Conservation (phyloP, 805 yeast species). For the Wickerhamomyces strasburgensis region DNA sequence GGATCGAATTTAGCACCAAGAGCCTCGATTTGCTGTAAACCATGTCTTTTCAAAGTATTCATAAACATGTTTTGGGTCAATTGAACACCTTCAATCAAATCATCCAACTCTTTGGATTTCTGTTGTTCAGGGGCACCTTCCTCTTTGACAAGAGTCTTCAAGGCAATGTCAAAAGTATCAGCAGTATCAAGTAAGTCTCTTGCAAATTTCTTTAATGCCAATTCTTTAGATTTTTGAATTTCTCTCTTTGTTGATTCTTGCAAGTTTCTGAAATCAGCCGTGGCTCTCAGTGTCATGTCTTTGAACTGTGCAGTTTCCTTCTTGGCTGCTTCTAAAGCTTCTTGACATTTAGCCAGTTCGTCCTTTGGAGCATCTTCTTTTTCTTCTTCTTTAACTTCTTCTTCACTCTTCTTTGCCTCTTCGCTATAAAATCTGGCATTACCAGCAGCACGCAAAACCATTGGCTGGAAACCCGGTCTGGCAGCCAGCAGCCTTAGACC, state of each 20-base stretch:
- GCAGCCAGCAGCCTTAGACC: slow-evolving; percentile 1
- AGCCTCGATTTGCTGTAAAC: slow-evolving; percentile 45
- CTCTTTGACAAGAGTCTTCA: slow-evolving; percentile 23
- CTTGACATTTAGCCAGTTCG: slow-evolving; percentile 17
- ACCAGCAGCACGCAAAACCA: slow-evolving; percentile 6
- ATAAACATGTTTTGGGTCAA: slow-evolving; percentile 45
- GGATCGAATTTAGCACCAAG: slow-evolving; percentile 47
- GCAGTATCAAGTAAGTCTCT: slow-evolving; percentile 25
- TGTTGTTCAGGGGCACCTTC: slow-evolving; percentile 21
- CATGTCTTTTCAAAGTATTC: slow-evolving; percentile 45
- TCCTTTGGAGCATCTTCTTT: slow-evolving; percentile 18
- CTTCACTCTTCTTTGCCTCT: slow-evolving; percentile 3
- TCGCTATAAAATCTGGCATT: slow-evolving; percentile 24
- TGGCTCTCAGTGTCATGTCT: slow-evolving; percentile 23
- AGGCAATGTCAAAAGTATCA: slow-evolving; percentile 27
- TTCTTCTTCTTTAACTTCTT: slow-evolving; percentile 9
- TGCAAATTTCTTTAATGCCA: slow-evolving; percentile 26
- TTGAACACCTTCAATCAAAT: slow-evolving; percentile 46
- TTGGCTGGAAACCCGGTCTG: slow-evolving; percentile 7
- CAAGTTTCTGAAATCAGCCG: slow-evolving; percentile 28
- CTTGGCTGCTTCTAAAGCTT: slow-evolving; percentile 20
- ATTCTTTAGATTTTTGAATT: slow-evolving; percentile 25
- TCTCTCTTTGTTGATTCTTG: slow-evolving; percentile 28
- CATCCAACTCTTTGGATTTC: slow-evolving; percentile 37
- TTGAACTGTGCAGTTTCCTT: slow-evolving; percentile 25